Base-by-base conservation (phyloP, 768 basidiomycete genomes). In the Strobilomyces echinocephalus region DNA sequence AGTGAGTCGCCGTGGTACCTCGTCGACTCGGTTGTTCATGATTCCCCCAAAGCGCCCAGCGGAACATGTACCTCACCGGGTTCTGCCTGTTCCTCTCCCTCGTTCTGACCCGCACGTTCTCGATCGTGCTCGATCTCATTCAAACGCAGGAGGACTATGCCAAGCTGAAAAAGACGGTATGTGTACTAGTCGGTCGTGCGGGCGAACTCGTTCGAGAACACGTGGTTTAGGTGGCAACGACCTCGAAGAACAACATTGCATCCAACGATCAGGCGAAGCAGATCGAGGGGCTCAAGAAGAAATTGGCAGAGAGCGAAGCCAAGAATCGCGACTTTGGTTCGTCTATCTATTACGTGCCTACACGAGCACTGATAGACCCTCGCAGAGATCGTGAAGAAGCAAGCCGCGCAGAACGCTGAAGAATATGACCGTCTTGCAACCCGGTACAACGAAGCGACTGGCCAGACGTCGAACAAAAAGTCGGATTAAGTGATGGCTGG, bases 61-160 rank as follows among this genome's bases (percentile, higher is more conserved):
- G 93, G 51, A 97, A 95, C 67, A 84, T 87, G 54, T 97, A 97
- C 69, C 80, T 97, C 15, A 95, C 94, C 8, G 91, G 91, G 0
- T 94, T 92, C 70, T 91, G 88, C 55, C 79, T 99, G 43, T 97
- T 97, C 85, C 85, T 99, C 20, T 97, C 95, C 9, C 84, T 98
- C 52, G 87, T 97, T 61, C 83, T 97, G 60, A 88, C 94, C 3
- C 86, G 95, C 62, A 90, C 88, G 4, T 97, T 97, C 76, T 86
- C 87, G 68, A 89, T 98, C 69, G 82, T 89, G 43, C 83, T 94
- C 64, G 92, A 97, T 67, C 84, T 97, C 60, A 86, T 97, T 58
- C 85, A 91, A 60, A 81, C 85, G 1, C 91, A 95, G 70, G 94
- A 95, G 60, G 84, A 91, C 63, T 90, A 90, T 64, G 84, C 83